phyloP scores from a whole-genome alignment of 225 moss, liverwort and hornwort genomes.

The Climacium dendroides region DNA sequence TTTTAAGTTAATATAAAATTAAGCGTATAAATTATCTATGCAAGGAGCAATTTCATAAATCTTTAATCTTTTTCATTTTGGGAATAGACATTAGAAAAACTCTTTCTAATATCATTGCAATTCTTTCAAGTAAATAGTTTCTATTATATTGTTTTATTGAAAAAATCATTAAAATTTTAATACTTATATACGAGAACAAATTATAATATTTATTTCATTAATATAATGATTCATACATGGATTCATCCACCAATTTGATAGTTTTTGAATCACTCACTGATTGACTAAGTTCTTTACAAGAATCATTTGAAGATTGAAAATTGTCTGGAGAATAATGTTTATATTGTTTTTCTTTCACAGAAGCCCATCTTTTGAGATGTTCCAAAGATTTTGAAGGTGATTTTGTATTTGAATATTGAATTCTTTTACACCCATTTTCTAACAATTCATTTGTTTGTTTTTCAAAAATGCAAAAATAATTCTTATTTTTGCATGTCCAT shows the following conservation, averaged over 20 bases:
- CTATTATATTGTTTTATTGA: not conserved
- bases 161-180: too few species aligned
- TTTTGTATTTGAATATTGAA: not conserved
- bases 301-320: not conserved
- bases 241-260: constrained; percentile 33
- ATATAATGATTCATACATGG: constrained; percentile 5
- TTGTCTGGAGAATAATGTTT: not conserved
- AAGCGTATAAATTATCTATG: not conserved
- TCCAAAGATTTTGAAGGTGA: not conserved
- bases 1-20: not conserved
- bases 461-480: constrained; percentile 33
- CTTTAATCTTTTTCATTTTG: not conserved
- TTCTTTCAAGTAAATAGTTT: not conserved
- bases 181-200: too few species aligned
- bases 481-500: constrained; percentile 49
- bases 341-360: not conserved
- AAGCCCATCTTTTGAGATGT: not conserved
- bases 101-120: not conserved
- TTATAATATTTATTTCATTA: not conserved
- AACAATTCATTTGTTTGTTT: not conserved
- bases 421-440: not conserved
- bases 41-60: not conserved
- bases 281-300: not conserved
- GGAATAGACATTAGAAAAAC: too few species aligned
- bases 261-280: not conserved